Evolutionary conservation across 140 eudicot genomes (phyloP).

Genomic region (Bidens hawaiensis): DNA sequence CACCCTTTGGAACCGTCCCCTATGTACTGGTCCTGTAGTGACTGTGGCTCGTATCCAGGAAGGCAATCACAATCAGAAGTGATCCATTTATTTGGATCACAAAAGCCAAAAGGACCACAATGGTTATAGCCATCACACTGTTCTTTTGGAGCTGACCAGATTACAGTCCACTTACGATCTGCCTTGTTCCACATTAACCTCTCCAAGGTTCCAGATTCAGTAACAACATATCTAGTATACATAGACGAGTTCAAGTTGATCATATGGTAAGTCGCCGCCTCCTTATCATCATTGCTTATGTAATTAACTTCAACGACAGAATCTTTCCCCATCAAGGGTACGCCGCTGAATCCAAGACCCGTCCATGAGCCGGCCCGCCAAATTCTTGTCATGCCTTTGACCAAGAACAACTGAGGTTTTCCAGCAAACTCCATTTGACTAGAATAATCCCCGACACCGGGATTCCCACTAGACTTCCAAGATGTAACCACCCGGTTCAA

Average conservation of each 20-base stretch:
- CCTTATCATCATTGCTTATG: constrained; percentile 32
- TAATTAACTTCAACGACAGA: constrained; percentile 23
- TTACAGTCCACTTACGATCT: too few species aligned
- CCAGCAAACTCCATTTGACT: constrained; percentile 30
- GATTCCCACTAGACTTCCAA: constrained; percentile 47
- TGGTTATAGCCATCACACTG: too few species aligned
- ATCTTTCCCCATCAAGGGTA: constrained; percentile 30
- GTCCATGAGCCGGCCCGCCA: too few species aligned
- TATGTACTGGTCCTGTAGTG: too few species aligned
- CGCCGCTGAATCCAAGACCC: constrained; percentile 25
- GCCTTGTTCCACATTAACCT: constrained; percentile 4
- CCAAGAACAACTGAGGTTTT: constrained; percentile 41
- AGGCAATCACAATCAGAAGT: too few species aligned
- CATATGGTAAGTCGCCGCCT: constrained; percentile 1
- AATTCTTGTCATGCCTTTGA: constrained; percentile 2
- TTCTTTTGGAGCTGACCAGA: too few species aligned
- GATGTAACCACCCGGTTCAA: constrained; percentile 36
- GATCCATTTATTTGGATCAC: too few species aligned
- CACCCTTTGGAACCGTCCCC: neutral
- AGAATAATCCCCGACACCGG: constrained; percentile 37
- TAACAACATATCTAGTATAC: constrained; percentile 4
- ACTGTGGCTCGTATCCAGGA: too few species aligned
- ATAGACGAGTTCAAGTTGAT: constrained; percentile 2
- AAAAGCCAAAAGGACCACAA: too few species aligned
- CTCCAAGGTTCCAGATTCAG: constrained; percentile 26